These are phyloP conservation scores for Carex sylvatica DNA, from an alignment of 202 grass and related monocot species.

Conservation along the genomic window DNA sequence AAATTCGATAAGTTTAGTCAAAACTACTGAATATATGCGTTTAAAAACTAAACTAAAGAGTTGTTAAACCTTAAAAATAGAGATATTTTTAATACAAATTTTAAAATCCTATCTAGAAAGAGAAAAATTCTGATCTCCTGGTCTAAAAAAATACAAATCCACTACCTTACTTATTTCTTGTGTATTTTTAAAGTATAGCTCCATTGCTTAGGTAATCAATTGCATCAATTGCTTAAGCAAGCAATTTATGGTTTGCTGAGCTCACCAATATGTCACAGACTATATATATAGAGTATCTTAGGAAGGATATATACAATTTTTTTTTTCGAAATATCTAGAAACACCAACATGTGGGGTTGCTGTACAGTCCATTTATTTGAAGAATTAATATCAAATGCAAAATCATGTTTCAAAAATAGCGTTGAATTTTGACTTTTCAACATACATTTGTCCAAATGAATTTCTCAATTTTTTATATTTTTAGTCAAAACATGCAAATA, in stretches of 20 bases:
- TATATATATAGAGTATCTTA: neutral
- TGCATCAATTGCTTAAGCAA: slow-evolving; percentile 13
- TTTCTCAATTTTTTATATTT: neutral
- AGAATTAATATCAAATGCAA: neutral
- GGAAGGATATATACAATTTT: neutral
- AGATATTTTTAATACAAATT: neutral
- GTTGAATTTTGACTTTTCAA: neutral
- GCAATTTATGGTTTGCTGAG: slow-evolving; percentile 10
- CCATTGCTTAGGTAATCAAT: neutral
- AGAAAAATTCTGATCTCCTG: no score
- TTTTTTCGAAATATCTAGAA: neutral
- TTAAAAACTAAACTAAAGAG: neutral
- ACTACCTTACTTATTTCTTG: neutral
- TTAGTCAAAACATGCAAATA: neutral
- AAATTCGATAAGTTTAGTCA: no score
- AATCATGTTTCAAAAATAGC: neutral
- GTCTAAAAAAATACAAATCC: neutral
- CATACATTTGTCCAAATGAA: no score
- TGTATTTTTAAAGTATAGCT: neutral
- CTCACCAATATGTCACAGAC: neutral
- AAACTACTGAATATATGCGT: neutral
- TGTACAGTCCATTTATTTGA: neutral
- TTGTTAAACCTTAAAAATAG: neutral
- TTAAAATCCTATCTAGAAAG: neutral
- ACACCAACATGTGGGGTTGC: neutral